Base-by-base conservation (phyloP, 176 grass and related monocot genomes). In the Aegilops longissima region DNA sequence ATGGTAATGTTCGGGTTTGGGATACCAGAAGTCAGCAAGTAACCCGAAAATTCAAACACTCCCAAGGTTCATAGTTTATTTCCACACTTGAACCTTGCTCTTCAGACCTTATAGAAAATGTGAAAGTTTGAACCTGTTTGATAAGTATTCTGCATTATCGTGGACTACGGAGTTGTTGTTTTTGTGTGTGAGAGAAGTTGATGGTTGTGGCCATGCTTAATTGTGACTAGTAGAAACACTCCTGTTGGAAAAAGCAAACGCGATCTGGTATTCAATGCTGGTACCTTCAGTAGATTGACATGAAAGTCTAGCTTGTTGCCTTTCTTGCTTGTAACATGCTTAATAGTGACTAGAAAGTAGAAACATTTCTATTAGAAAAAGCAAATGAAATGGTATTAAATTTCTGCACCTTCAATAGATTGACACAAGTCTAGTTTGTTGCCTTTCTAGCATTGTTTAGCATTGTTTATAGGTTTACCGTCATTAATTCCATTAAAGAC, bases 31-130 rank as follows among this genome's bases (percentile, higher is more conserved):
- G 75, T 77, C 86, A 91, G 66, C 77, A 89, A 59, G 91, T 91
- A 65, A 93, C 82, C 68, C 81, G 86, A 34, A 84, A 93, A 82
- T 80, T 95, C 18, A 95, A 95, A 87, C 93, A 95, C n/a, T 92
- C 88, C 45, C 89, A 95, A 93, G 89, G 89, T 93, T 93, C 34
- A 33, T 81, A 62, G 20, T 21, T 54, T 77, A 77, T 78, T 67
- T 66, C 38, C 45, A 44, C 12, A 85, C 80, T 66, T 21, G 8
- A 16, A 35, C 12, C 8, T 64, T 34, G 21, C 29, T 71, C 13
- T 59, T 29, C n/a, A 3, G n/a, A 73, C 69, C 5, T 71, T 7
- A 38, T 74, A 31, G 72, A 75, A 75, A 42, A 8, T 52, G 8
- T 66, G 33, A 49, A 77, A 78, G 29, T 54, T 68, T 27, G 30